phyloP scores from a whole-genome alignment of 306 rosid species.

The Glycine tomentella region DNA sequence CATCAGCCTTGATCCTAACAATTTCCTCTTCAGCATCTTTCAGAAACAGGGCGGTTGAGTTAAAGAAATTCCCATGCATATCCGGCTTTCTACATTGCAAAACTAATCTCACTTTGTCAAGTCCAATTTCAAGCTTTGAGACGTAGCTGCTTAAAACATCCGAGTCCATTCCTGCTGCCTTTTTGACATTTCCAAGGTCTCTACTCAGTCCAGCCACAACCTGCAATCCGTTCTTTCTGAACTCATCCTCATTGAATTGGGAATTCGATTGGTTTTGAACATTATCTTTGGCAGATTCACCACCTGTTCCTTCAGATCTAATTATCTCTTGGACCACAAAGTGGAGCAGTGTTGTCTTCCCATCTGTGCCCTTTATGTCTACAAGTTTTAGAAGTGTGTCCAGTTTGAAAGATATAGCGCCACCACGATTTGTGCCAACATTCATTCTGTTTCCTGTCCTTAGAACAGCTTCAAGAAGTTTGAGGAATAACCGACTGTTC shows the following conservation, averaged over 20 bases:
- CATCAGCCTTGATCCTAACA: slow-evolving; percentile 67
- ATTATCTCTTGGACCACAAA: slow-evolving; percentile 99
- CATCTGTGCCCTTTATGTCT: slow-evolving; percentile 97
- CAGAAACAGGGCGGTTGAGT: slow-evolving; percentile 70
- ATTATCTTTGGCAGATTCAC: slow-evolving; percentile 62
- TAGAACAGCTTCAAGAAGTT: slow-evolving; percentile 97
- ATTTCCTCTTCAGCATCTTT: slow-evolving; percentile 85
- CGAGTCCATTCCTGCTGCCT: slow-evolving; percentile 96
- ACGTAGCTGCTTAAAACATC: slow-evolving; percentile 88
- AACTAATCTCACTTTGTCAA: slow-evolving; percentile 83
- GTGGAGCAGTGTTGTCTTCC: slow-evolving; percentile 96
- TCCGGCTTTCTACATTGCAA: slow-evolving; percentile 73
- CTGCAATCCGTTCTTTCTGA: slow-evolving; percentile 87
- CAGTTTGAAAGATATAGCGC: slow-evolving; percentile 90
- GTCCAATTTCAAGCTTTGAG: slow-evolving; percentile 86
- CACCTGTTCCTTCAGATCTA: slow-evolving; percentile 74
- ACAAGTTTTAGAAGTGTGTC: slow-evolving; percentile 92
- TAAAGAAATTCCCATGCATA: slow-evolving; percentile 73
- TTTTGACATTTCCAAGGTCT: slow-evolving; percentile 82
- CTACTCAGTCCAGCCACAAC: slow-evolving; percentile 89
- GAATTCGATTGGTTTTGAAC: slow-evolving; percentile 51
- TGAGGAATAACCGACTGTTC: slow-evolving; percentile 86
- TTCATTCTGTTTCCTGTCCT: slow-evolving; percentile 99
- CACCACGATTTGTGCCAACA: slow-evolving; percentile 95
- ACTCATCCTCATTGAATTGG: slow-evolving; percentile 75